Percentiles rank a stretch among this genome's conserved stretches.
Conservation (phyloP, 306 rosid species). For the Dalbergia cochinchinensis region DNA sequence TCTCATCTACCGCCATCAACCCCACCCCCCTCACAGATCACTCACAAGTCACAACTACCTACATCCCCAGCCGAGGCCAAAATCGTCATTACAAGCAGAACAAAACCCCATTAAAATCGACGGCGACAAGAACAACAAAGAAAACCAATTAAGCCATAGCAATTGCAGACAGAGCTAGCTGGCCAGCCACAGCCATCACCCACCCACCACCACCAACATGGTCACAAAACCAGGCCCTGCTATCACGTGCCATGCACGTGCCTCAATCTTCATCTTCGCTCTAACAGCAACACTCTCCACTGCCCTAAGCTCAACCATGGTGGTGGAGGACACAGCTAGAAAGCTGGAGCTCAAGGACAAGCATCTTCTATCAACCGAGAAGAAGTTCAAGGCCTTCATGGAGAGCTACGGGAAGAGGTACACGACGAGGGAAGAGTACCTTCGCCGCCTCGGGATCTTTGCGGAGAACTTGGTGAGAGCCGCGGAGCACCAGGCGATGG, state of each 20-base stretch:
- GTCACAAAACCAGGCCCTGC: conserved; percentile 6
- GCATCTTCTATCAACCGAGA: conserved; percentile 60
- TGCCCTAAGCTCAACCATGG: not conserved
- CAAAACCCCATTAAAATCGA: conserved; percentile 2
- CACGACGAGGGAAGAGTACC: conserved; percentile 71
- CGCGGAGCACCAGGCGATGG: conserved; percentile 77
- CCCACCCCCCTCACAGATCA: not conserved
- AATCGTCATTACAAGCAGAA: conserved; percentile 16
- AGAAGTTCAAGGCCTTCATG: conserved; percentile 70
- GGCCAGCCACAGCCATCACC: not conserved
- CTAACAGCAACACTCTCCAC: conserved; percentile 38
- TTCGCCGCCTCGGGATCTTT: conserved; percentile 75
- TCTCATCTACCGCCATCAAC: not conserved
- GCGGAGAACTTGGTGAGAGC: conserved; percentile 72
- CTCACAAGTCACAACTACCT: rapidly evolving
- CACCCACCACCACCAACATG: not conserved
- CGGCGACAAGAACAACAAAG: not conserved
- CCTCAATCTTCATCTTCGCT: conserved; percentile 55
- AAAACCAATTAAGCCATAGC: not conserved
- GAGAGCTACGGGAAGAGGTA: conserved; percentile 68
- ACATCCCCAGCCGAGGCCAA: not conserved
- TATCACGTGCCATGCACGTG: conserved; percentile 51
- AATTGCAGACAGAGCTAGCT: not conserved
- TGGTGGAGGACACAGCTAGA: conserved; percentile 42
- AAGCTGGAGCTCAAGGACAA: conserved; percentile 41